These are phyloP conservation scores for Blastomyces parvus DNA, from an alignment of 2,329 filamentous ascomycete genomes.

Conservation along the genomic window DNA sequence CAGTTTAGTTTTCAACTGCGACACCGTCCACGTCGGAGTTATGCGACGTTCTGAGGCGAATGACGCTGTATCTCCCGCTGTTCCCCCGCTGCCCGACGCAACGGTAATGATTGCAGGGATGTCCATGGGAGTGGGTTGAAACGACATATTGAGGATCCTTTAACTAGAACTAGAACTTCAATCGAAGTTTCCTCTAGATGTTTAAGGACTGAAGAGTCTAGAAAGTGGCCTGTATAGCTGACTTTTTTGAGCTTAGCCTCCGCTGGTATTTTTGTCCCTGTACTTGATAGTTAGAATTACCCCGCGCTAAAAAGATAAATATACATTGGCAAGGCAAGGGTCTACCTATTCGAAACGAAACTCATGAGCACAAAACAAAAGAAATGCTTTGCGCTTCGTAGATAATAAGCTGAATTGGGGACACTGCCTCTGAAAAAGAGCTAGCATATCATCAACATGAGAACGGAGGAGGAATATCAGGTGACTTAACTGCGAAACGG, in stretches of 20 bases:
- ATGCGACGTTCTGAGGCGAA: constrained; percentile 76
- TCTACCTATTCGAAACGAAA: background rate
- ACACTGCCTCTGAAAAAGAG: background rate
- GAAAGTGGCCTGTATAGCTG: background rate
- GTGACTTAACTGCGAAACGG: background rate
- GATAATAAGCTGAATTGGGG: background rate
- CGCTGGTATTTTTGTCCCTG: background rate
- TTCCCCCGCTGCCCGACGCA: constrained; percentile 16
- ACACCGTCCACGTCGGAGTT: constrained; percentile 83
- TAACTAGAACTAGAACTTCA: constrained; percentile 10
- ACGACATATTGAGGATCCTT: constrained; percentile 22
- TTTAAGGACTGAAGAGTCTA: background rate
- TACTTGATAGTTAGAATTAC: background rate
- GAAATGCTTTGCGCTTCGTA: background rate
- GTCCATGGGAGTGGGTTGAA: constrained; percentile 31
- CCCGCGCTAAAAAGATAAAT: background rate
- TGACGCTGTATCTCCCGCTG: constrained; percentile 21
- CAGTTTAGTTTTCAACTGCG: constrained; percentile 73
- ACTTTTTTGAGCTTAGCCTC: background rate
- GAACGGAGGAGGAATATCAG: background rate
- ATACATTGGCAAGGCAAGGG: background rate
- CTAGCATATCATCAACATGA: background rate
- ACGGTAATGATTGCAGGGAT: constrained; percentile 34
- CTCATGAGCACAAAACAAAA: background rate
- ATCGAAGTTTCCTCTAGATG: background rate